phyloP scores from a whole-genome alignment of 345 rosid genomes.

The Draba incana region DNA sequence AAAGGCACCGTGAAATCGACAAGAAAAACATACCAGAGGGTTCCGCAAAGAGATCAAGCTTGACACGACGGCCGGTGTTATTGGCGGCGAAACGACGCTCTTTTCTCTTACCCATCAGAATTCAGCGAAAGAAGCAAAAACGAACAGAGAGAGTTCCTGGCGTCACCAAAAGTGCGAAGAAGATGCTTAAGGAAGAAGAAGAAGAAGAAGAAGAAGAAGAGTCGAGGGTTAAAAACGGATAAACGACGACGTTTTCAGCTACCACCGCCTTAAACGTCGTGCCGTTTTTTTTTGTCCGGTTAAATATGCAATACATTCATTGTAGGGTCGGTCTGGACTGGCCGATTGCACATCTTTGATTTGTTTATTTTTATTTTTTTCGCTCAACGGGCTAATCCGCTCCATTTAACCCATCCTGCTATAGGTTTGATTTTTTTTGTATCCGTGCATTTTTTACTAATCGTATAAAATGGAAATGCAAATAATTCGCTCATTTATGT shows the following conservation, averaged over 20 bases:
- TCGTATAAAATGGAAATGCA: no score
- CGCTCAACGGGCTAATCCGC: no score
- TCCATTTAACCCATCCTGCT: no score
- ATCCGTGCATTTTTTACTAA: no score
- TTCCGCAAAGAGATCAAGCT: constrained; percentile 96
- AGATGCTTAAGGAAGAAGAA: not conserved
- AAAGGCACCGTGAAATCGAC: not conserved
- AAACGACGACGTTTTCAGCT: constrained; percentile 16
- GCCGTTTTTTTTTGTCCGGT: constrained; percentile 26
- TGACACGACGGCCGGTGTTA: constrained; percentile 90
- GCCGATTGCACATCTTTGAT: no score
- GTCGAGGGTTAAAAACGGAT: constrained; percentile 8
- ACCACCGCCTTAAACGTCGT: constrained; percentile 6
- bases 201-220: no score
- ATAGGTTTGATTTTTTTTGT: no score
- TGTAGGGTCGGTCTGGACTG: no score
- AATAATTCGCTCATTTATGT: no score
- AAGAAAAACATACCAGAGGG: constrained; percentile 74
- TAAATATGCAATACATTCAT: no score
- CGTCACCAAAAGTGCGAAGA: constrained; percentile 10
- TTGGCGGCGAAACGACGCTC: constrained; percentile 89
- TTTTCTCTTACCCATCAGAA: constrained; percentile 86
- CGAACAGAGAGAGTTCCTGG: not conserved
- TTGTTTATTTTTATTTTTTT: no score
- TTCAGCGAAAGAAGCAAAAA: not conserved